Percentiles rank a stretch among this genome's conserved stretches.
These are phyloP conservation scores for Tuber umbilicatum DNA, from an alignment of 495 filamentous ascomycete species.

Conservation along the genomic window DNA sequence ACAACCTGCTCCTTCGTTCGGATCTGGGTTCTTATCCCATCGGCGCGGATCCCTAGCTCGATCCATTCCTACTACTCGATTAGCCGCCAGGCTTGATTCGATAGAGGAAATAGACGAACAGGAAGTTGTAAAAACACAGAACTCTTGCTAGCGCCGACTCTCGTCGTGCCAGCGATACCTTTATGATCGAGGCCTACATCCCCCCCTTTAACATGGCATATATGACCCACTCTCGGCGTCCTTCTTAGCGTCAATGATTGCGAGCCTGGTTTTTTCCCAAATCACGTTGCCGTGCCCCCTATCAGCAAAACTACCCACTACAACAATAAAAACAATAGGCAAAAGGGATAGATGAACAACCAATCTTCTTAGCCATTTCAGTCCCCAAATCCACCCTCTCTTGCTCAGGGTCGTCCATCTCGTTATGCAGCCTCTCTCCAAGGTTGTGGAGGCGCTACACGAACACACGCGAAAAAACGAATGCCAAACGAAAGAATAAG, in stretches of 20 bases:
- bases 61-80: conserved; percentile 57
- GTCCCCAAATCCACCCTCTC: conserved; percentile 55
- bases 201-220: conserved; percentile 84
- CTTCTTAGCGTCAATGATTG: conserved; percentile 67
- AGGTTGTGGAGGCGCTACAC: conserved; percentile 54
- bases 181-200: conserved; percentile 52
- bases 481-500: conserved; percentile 25
- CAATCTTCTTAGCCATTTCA: conserved; percentile 52
- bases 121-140: conserved; percentile 78
- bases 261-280: conserved; percentile 42
- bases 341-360: conserved; percentile 34
- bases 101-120: conserved; percentile 2
- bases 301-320: neutral
- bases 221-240: conserved; percentile 76
- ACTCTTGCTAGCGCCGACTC: conserved; percentile 68
- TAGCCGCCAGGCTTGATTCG: conserved; percentile 4
- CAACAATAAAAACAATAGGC: neutral
- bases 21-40: conserved; percentile 66
- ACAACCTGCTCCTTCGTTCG: conserved; percentile 71
- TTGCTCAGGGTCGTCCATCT: conserved; percentile 53
- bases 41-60: conserved; percentile 63
- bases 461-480: conserved; percentile 15
- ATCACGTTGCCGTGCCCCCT: neutral
- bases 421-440: conserved; percentile 59
- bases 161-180: conserved; percentile 51